Conservation (phyloP, 768 basidiomycete genomes). For the Pisolithus microcarpus region DNA sequence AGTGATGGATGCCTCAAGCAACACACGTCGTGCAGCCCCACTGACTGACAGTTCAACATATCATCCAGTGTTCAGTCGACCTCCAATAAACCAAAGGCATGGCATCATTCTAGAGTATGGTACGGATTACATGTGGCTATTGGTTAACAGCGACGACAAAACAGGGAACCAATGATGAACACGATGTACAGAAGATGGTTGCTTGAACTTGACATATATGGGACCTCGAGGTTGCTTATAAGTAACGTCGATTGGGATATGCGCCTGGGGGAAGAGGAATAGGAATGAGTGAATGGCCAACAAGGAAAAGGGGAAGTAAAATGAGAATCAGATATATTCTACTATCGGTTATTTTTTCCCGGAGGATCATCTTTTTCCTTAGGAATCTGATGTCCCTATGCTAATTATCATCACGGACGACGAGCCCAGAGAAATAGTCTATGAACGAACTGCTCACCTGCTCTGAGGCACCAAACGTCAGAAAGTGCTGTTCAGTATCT, state of each 20-base stretch:
- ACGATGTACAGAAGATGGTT: conserved; percentile 42
- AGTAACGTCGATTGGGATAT: conserved; percentile 43
- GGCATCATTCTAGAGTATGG: conserved; percentile 67
- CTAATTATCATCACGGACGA: conserved; percentile 33
- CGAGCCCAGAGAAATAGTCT: not conserved
- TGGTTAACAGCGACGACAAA: conserved; percentile 11
- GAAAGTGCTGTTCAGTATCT: conserved; percentile 56
- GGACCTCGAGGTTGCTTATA: conserved; percentile 47
- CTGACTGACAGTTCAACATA: conserved; percentile 82
- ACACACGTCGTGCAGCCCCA: conserved; percentile 87
- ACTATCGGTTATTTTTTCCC: conserved; percentile 47
- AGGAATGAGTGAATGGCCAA: not conserved
- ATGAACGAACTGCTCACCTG: conserved; percentile 49
- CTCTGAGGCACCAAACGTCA: conserved; percentile 59
- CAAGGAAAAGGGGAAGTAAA: not conserved
- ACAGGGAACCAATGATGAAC: conserved; percentile 51
- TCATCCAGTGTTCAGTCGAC: conserved; percentile 62
- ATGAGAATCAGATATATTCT: conserved; percentile 43
- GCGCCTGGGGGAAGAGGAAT: conserved; percentile 33
- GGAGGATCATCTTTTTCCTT: conserved; percentile 38
- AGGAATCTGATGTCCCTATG: conserved; percentile 46
- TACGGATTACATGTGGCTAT: conserved; percentile 16
- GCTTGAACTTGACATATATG: conserved; percentile 49
- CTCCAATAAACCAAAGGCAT: conserved; percentile 82
- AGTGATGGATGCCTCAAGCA: conserved; percentile 91